Percentiles rank a stretch among this genome's conserved stretches.
These are phyloP conservation scores for Penicillium flavigenum DNA, from an alignment of 495 filamentous ascomycete species.

Conservation along the genomic window DNA sequence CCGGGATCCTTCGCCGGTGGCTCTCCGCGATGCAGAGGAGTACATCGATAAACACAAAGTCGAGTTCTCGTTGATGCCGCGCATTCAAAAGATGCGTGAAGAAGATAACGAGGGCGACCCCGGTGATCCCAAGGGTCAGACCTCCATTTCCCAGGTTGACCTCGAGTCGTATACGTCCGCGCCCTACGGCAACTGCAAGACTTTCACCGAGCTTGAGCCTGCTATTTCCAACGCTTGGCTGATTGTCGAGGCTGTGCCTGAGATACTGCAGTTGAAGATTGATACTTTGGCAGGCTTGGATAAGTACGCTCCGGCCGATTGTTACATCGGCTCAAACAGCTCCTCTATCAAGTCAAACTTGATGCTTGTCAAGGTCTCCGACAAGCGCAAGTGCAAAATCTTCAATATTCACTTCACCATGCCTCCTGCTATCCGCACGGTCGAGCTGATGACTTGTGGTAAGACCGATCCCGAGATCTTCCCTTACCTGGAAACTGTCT, in stretches of 20 bases:
- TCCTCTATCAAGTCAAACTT: conserved; percentile 32
- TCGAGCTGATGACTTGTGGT: conserved; percentile 58
- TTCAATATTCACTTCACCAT: conserved; percentile 56
- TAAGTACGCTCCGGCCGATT: conserved; percentile 36
- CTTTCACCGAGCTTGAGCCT: conserved; percentile 25
- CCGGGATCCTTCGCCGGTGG: conserved; percentile 32
- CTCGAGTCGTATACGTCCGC: conserved; percentile 14
- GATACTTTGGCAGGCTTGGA: conserved; percentile 47
- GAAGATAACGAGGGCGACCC: conserved; percentile 8
- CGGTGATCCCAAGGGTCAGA: not conserved
- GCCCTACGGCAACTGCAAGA: conserved; percentile 21
- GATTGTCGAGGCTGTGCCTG: conserved; percentile 54
- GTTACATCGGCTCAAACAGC: conserved; percentile 50
- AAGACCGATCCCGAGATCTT: conserved; percentile 47
- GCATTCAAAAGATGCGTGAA: conserved; percentile 25
- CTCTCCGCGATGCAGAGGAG: conserved; percentile 26
- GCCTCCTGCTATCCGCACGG: conserved; percentile 46
- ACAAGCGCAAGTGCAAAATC: conserved; percentile 21
- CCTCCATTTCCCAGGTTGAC: conserved; percentile 10
- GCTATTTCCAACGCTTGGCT: conserved; percentile 38
- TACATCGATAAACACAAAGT: conserved; percentile 40
- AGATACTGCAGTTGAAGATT: conserved; percentile 50
- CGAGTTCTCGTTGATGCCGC: conserved; percentile 33
- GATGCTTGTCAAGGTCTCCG: conserved; percentile 23
- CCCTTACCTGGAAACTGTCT: conserved; percentile 37